phyloP scores from a whole-genome alignment of 2,329 filamentous ascomycete species.

The Botrytis elliptica region DNA sequence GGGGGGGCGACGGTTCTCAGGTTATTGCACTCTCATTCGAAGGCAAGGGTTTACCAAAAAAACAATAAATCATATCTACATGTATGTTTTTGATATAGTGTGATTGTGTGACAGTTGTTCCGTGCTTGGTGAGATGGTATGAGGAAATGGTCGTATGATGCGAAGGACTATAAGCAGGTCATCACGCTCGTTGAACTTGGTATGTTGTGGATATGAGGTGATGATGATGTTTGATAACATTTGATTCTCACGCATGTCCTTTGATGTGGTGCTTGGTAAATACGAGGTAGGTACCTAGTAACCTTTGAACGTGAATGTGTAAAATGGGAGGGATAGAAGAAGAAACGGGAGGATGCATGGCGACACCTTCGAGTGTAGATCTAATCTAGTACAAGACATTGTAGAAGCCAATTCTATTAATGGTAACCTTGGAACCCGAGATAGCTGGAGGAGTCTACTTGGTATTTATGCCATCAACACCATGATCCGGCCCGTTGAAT shows the following conservation, averaged over 20 bases:
- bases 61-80: constrained; percentile 5
- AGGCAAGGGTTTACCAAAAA: neutral
- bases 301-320: neutral
- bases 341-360: neutral
- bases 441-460: neutral
- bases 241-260: neutral
- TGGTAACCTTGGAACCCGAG: neutral
- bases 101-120: neutral
- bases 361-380: neutral
- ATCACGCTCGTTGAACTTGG: neutral
- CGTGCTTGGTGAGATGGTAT: neutral
- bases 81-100: neutral
- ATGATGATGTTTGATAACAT: neutral
- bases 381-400: neutral
- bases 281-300: neutral
- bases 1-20: neutral
- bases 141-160: neutral
- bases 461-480: neutral
- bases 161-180: too few species aligned
- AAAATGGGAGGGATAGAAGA: neutral
- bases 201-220: neutral
- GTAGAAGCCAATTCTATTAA: neutral
- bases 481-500: constrained; percentile 4
- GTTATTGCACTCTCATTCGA: neutral
- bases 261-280: neutral